These are phyloP conservation scores for Phragmites australis DNA, from an alignment of 176 grass and related monocot genomes.

Conservation along the genomic window DNA sequence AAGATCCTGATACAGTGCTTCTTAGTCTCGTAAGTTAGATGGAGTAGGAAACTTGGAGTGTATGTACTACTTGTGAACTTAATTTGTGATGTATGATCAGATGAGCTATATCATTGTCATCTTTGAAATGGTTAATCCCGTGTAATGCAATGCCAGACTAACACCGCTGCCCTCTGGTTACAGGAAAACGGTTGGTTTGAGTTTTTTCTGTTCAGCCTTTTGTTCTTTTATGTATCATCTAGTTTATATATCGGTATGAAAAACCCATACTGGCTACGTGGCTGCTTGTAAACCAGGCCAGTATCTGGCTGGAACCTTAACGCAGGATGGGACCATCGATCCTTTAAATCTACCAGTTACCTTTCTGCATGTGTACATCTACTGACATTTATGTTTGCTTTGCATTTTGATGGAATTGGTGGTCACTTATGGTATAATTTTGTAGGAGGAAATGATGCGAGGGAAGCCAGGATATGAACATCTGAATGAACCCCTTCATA, in stretches of 20 bases:
- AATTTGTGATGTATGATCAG: background rate
- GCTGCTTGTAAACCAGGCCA: background rate
- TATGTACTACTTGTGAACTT: background rate
- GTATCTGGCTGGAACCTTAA: background rate
- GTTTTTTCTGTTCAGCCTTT: background rate
- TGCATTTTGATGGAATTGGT: background rate
- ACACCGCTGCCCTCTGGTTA: background rate
- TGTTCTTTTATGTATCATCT: background rate
- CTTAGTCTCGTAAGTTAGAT: constrained; percentile 9
- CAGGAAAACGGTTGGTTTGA: background rate
- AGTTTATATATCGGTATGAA: background rate
- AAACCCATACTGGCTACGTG: background rate
- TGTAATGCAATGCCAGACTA: background rate
- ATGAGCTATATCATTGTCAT: background rate
- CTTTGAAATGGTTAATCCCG: background rate
- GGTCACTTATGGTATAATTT: background rate
- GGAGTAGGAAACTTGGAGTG: background rate
- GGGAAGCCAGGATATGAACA: constrained; percentile 95
- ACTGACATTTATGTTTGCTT: constrained; percentile 3
- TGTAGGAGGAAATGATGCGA: constrained; percentile 92
- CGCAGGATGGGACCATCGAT: background rate
- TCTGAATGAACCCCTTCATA: constrained; percentile 91
- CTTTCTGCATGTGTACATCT: constrained; percentile 17
- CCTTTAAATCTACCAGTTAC: background rate
- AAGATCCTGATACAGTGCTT: constrained; percentile 31